phyloP scores from a whole-genome alignment of 2,329 filamentous ascomycete genomes.

The Cladosporium phlei region DNA sequence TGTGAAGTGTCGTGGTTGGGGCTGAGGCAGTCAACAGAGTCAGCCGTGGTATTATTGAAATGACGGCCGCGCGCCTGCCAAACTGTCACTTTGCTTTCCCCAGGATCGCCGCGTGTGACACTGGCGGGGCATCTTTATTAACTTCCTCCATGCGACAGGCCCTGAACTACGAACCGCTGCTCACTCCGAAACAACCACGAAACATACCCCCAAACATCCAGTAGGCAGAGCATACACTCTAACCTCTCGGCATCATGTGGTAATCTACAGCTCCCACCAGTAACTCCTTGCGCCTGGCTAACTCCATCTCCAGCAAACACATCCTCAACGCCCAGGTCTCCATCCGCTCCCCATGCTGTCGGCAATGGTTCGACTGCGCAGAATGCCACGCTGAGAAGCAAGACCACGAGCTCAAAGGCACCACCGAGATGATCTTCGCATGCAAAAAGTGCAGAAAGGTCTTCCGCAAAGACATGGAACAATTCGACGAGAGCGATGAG shows the following conservation, averaged over 20 bases:
- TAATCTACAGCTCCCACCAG: too few relatives aligned
- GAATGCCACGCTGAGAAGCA: slow-evolving; percentile 79
- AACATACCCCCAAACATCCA: slow-evolving; percentile 2
- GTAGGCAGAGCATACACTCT: too few relatives aligned
- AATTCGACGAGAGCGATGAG: slow-evolving; percentile 96
- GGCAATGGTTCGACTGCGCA: slow-evolving; percentile 98
- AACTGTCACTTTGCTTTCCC: too few relatives aligned
- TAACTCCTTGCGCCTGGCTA: too few relatives aligned
- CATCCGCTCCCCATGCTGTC: slow-evolving; percentile 92
- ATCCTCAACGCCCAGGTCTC: slow-evolving; percentile 96
- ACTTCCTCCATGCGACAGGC: too few relatives aligned
- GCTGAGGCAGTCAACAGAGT: too few relatives aligned
- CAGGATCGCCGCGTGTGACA: neutral
- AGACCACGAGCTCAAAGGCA: slow-evolving; percentile 68
- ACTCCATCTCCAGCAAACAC: slow-evolving; percentile 67
- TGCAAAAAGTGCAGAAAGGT: slow-evolving; percentile 99
- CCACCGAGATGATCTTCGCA: slow-evolving; percentile 80
- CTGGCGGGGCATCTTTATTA: too few relatives aligned
- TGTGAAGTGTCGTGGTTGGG: too few relatives aligned
- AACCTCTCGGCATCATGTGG: slow-evolving; percentile 26
- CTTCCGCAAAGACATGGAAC: slow-evolving; percentile 86
- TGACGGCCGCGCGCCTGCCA: slow-evolving; percentile 3
- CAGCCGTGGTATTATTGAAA: too few relatives aligned
- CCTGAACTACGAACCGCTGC: too few relatives aligned
- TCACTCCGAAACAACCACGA: neutral